phyloP scores from a whole-genome alignment of 257 asterid genomes.

The Solanum medicagineum region DNA sequence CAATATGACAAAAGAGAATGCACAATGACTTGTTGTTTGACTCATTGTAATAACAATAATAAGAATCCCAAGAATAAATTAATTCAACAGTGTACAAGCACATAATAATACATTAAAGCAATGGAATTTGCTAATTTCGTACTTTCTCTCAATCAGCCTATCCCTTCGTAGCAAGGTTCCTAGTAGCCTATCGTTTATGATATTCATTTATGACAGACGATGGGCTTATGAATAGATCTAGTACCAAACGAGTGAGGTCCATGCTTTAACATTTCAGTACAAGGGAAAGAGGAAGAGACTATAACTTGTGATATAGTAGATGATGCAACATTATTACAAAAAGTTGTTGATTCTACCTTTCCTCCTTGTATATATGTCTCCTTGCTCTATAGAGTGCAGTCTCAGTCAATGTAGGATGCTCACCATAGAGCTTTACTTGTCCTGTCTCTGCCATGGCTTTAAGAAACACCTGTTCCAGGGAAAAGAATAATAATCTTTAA shows the following conservation, averaged over 20 bases:
- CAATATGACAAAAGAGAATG: background rate
- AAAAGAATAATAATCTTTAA: background rate
- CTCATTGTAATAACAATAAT: background rate
- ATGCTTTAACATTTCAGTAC: background rate
- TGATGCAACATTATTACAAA: background rate
- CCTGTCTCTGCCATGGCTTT: constrained; percentile 99
- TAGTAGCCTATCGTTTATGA: background rate
- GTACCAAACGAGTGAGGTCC: background rate
- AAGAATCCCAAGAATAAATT: background rate
- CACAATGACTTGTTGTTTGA: background rate
- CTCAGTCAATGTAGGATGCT: constrained; percentile 76
- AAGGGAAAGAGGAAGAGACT: background rate
- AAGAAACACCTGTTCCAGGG: constrained; percentile 59
- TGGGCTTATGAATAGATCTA: background rate
- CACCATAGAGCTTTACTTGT: constrained; percentile 84
- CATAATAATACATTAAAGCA: background rate
- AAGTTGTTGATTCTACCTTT: constrained; percentile 34
- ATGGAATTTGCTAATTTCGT: background rate
- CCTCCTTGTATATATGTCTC: constrained; percentile 75
- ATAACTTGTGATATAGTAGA: background rate
- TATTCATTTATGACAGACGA: background rate
- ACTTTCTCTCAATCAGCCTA: background rate
- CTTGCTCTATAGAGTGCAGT: constrained; percentile 80
- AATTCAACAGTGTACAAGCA: background rate
- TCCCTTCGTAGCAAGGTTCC: background rate